phyloP scores from a whole-genome alignment of 225 moss, liverwort and hornwort genomes.

The Polytrichum formosum region DNA sequence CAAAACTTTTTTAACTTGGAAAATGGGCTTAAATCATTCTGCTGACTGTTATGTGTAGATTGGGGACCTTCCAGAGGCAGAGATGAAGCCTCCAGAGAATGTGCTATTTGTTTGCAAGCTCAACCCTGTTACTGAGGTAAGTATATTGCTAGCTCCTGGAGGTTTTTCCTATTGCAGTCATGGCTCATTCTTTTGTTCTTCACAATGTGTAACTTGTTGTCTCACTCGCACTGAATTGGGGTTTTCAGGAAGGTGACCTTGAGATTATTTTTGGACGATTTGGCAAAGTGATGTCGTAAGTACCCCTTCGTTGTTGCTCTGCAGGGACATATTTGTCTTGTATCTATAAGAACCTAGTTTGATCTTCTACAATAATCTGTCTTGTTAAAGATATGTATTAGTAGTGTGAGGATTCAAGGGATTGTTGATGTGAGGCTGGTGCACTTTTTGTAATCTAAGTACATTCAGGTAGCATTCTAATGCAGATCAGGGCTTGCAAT shows the following conservation, averaged over 20 bases:
- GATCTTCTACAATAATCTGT: no score
- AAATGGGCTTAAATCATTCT: no score
- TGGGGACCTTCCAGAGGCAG: slow-evolving; percentile 97
- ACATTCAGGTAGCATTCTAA: no score
- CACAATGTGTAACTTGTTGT: not conserved
- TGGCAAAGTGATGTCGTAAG: slow-evolving; percentile 92
- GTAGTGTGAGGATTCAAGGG: no score
- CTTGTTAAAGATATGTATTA: no score
- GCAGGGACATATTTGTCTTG: no score
- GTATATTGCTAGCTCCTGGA: not conserved
- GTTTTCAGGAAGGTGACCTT: slow-evolving; percentile 81
- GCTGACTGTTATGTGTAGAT: slow-evolving; percentile 40
- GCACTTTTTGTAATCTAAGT: no score
- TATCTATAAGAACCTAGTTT: no score
- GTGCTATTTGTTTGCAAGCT: slow-evolving; percentile 97
- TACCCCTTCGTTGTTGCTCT: not conserved
- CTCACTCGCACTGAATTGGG: not conserved
- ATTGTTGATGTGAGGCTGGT: no score
- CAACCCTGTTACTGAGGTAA: slow-evolving; percentile 93
- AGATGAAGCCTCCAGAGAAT: slow-evolving; percentile 93
- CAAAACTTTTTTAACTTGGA: no score
- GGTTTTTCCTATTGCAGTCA: not conserved
- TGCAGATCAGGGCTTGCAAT: no score
- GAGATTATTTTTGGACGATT: slow-evolving; percentile 88
- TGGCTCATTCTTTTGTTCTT: no score